Conservation (phyloP, 495 filamentous ascomycete genomes). For the Pyronema domesticum region DNA sequence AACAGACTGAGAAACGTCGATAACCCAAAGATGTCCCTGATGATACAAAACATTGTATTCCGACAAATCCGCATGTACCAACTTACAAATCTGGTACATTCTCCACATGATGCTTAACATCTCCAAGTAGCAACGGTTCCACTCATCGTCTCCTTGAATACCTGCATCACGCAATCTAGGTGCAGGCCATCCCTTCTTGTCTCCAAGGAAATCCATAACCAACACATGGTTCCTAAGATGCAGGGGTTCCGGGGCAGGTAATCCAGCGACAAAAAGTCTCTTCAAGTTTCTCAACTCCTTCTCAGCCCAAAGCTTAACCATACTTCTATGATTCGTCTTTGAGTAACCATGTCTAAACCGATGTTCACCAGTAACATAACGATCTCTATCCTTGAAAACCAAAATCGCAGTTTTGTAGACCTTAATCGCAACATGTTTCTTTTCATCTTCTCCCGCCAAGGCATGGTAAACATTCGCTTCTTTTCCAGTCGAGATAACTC, state of each 20-base stretch:
- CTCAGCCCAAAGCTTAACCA: constrained; percentile 96
- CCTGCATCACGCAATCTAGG: constrained; percentile 49
- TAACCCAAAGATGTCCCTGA: constrained; percentile 66
- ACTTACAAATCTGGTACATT: constrained; percentile 72
- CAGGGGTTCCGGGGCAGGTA: constrained; percentile 78
- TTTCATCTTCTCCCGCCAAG: constrained; percentile 26
- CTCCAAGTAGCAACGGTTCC: constrained; percentile 62
- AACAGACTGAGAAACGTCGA: constrained; percentile 92
- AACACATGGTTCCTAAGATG: constrained; percentile 77
- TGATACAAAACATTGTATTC: constrained; percentile 96
- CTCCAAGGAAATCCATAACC: constrained; percentile 83
- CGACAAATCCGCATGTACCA: constrained; percentile 90
- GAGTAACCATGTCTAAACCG: constrained; percentile 67
- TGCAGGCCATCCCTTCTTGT: constrained; percentile 67
- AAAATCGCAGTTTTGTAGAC: constrained; percentile 95
- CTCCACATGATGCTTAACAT: constrained; percentile 74
- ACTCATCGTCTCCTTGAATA: constrained; percentile 36
- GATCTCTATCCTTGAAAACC: constrained; percentile 91
- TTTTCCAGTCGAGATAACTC: constrained; percentile 85
- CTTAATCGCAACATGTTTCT: constrained; percentile 64
- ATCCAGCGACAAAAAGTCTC: constrained; percentile 61
- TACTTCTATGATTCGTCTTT: constrained; percentile 78
- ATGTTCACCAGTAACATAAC: constrained; percentile 85
- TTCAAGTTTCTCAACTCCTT: constrained; percentile 93
- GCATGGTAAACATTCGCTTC: constrained; percentile 95